Base-by-base conservation (phyloP, 805 yeast genomes). In the Candida boleticola region DNA sequence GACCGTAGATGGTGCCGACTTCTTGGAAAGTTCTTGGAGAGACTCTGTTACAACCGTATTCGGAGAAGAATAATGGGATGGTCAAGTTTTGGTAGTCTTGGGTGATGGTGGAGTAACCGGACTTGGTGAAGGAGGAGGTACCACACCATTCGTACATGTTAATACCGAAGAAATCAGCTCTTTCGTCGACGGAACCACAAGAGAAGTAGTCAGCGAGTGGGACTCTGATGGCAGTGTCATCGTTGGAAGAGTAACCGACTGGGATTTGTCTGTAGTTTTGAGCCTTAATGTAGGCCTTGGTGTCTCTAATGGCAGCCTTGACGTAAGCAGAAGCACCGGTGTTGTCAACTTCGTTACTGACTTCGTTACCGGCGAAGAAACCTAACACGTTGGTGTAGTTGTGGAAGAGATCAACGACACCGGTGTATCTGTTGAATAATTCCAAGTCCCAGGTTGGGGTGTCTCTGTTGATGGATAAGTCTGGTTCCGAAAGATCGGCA, bases 71-170 rank as follows among this genome's bases (percentile, higher is more conserved):
- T 39, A 76, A 68, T 40, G 92, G 95, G 39, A 85, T 71, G 33
- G 86, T 77, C 61, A 84, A 64, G 67, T 83, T 79, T 32, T 71
- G 45, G 60, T 84, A 84, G 45, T 82, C 82, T 22, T 70, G 63
- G 38, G 90, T 83, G 71, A 85, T 77, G 48, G 65, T 76, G 49
- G 69, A 57, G 66, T 82, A 85, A 59, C 93, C 93, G 44, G 90
- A 83, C 5, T 61, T 48, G 25, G 58, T 41, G 71, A 71, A 85
- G 40, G 77, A 60, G 16, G 87, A 79, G 16, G 57, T 35, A 56
- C 92, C 92, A 74, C 93, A 85, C 93, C 93, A 85, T 71, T 83
- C 89, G 72, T 85, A 85, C 89, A 84, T 84, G 77, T 85, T 85
- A 62, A 85, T 82, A 76, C 93, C 93, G 61, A 84, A 85, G 74